phyloP scores from a whole-genome alignment of 78 protist species.

The Dictyostelium firmibasis region DNA sequence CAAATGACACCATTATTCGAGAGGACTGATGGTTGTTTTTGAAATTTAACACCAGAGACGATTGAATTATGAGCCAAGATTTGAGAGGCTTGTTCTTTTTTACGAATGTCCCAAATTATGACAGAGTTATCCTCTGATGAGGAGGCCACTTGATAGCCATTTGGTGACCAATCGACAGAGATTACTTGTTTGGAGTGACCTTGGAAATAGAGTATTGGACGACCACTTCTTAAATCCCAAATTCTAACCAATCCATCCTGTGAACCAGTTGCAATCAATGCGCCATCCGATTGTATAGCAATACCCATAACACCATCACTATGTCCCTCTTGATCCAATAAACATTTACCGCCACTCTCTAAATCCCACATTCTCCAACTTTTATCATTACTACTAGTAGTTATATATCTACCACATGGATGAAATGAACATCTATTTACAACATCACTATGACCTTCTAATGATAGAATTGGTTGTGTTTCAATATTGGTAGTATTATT shows the following conservation, averaged over 20 bases:
- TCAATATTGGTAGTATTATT: background rate
- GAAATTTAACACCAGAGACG: constrained; percentile 76
- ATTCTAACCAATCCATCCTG: constrained; percentile 75
- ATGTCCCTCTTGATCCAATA: constrained; percentile 91
- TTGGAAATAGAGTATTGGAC: constrained; percentile 59
- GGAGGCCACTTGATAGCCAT: constrained; percentile 85
- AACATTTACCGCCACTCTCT: background rate
- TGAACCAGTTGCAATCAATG: constrained; percentile 82
- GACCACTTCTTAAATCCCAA: constrained; percentile 91
- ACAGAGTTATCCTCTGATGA: constrained; percentile 84
- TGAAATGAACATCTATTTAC: constrained; percentile 78
- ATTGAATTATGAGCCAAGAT: constrained; percentile 83
- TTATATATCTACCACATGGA: constrained; percentile 49
- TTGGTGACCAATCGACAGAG: constrained; percentile 83
- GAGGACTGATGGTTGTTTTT: background rate
- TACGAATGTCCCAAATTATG: constrained; percentile 88
- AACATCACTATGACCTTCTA: constrained; percentile 60
- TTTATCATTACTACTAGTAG: constrained; percentile 57
- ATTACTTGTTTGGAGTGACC: constrained; percentile 88
- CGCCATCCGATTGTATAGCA: constrained; percentile 86
- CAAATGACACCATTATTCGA: background rate
- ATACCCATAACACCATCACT: constrained; percentile 64
- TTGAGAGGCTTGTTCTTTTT: constrained; percentile 19
- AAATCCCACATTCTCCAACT: constrained; percentile 88
- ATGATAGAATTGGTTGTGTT: background rate